phyloP scores from a whole-genome alignment of 345 rosid species.

The Melaleuca alternifolia region DNA sequence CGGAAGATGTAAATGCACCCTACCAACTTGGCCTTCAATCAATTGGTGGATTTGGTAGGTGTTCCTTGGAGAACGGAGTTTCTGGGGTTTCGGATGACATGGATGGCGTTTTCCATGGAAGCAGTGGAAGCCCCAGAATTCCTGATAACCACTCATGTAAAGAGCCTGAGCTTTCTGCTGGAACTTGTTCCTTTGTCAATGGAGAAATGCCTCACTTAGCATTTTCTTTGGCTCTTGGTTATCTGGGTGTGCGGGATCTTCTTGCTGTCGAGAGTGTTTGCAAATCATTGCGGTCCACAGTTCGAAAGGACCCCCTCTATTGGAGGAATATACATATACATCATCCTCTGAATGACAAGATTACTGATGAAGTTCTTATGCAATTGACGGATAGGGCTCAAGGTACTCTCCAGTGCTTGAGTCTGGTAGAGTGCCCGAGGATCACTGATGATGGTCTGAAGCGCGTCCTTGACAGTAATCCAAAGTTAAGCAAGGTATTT shows the following conservation, averaged over 20 bases:
- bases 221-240: conserved; percentile 44
- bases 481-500: conserved; percentile 53
- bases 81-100: neutral
- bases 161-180: neutral
- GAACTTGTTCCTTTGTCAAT: neutral
- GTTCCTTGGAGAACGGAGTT: neutral
- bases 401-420: conserved; percentile 70
- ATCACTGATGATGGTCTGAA: conserved; percentile 65
- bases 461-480: conserved; percentile 49
- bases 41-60: neutral
- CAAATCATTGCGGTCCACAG: conserved; percentile 37
- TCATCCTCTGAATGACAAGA: conserved; percentile 76
- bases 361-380: conserved; percentile 75
- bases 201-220: conserved; percentile 43
- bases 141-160: neutral
- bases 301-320: conserved; percentile 52
- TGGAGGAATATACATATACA: conserved; percentile 75
- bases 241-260: conserved; percentile 68
- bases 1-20: neutral
- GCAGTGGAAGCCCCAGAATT: neutral
- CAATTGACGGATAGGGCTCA: conserved; percentile 58
- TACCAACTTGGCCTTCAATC: neutral
- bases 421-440: conserved; percentile 67
- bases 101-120: neutral
- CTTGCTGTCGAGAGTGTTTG: conserved; percentile 57